Evolutionary conservation across 2,329 filamentous ascomycete species (phyloP), one percentile per base, ranked within the genome.

Genomic region (Microcera coccophila): DNA sequence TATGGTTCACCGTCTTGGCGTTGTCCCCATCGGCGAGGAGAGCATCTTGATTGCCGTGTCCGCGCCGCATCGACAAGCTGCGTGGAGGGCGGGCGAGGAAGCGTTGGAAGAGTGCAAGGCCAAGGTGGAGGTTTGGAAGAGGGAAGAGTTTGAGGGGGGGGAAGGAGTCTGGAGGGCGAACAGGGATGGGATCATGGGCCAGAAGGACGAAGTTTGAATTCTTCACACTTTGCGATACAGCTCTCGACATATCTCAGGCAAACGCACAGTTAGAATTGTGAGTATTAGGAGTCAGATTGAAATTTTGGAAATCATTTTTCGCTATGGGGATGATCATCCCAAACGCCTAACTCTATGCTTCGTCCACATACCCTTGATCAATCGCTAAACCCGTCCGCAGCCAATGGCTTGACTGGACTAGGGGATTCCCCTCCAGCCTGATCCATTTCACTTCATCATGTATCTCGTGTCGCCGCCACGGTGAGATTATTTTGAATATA

Each of bases 41-140:
- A 95, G 88, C 62, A 91, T 98, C 48, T 70, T 94, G 42, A 90
- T 97, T 56, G 87, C 88, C 2, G 86, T 96, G 4, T 90, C 87
- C 33, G 78, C 87, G 20, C 81, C 86, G 26, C 93, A 97, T 69
- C 75, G 93, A 7, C 79, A 85, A 55, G 87, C 85, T 12, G 90
- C 88, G 4, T 98, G 91, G 91, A 70, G 72, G 55, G 91, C 86
- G 0, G 91, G 87, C 0, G 91, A 97, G 70, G 88, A 94, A 68
- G 86, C 90, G 24, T 69, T 97, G 45, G 91, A 97, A 70, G 72
- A 80, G 62, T 89, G 87, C 60, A 98, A 97, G 71, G 79, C 78
- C 42, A 81, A 76, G 52, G 88, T 88, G n/a, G 93, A 98, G 71
- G 84, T 98, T 32, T 96, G 91, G 91, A 96, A 96, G 70, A 73